These are phyloP conservation scores for Mycena epipterygia DNA, from an alignment of 768 basidiomycete genomes.

Conservation along the genomic window DNA sequence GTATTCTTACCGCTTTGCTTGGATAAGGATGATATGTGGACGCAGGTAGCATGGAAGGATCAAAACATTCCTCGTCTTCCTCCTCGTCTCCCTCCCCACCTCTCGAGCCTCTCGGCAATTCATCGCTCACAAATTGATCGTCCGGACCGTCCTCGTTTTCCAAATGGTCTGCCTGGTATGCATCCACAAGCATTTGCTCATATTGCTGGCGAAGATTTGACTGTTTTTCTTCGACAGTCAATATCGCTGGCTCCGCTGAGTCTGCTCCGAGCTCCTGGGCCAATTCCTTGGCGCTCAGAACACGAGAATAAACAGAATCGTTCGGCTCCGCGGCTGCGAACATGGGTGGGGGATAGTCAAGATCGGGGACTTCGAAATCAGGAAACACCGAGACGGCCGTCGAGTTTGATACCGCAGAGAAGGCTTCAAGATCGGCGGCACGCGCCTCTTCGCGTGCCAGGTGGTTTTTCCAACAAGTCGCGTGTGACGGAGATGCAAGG, in stretches of 20 bases:
- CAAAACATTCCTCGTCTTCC: slow-evolving; percentile 1
- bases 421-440: neutral
- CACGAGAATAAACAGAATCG: neutral
- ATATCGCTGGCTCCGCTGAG: neutral
- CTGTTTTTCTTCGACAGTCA: slow-evolving; percentile 12
- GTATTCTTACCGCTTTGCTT: slow-evolving; percentile 8
- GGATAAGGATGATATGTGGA: slow-evolving; percentile 6
- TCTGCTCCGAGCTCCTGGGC: slow-evolving; percentile 9
- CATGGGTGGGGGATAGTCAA: neutral
- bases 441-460: neutral
- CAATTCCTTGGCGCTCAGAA: neutral
- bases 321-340: neutral
- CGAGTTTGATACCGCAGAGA: neutral
- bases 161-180: slow-evolving; percentile 6
- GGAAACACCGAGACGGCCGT: neutral
- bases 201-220: slow-evolving; percentile 17
- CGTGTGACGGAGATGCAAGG: neutral
- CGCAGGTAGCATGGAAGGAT: neutral
- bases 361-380: neutral
- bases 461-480: neutral
- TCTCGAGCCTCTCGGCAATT: neutral
- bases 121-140: slow-evolving; percentile 9
- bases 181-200: slow-evolving; percentile 8
- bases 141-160: neutral
- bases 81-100: neutral